These are phyloP conservation scores for Tricholoma hemisulphureum DNA, from an alignment of 768 basidiomycete genomes.

Conservation along the genomic window DNA sequence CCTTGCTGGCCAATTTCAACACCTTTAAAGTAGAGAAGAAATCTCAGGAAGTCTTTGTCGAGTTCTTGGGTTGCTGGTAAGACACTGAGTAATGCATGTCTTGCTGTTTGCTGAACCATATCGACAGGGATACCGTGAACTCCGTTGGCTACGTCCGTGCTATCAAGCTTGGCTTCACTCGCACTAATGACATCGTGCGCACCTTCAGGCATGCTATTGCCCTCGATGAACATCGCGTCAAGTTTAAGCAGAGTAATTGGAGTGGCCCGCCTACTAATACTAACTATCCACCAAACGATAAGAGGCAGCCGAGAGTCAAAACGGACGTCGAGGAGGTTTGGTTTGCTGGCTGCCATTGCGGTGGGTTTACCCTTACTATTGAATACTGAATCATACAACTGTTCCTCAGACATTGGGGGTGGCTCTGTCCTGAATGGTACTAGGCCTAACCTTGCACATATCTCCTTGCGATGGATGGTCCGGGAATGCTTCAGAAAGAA, in stretches of 20 bases:
- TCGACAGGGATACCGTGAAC: constrained; percentile 1
- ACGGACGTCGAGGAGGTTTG: background rate
- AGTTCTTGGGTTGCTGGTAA: constrained; percentile 3
- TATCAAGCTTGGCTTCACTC: background rate
- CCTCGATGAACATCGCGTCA: constrained; percentile 2
- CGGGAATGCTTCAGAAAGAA: constrained; percentile 43
- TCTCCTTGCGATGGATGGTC: constrained; percentile 59
- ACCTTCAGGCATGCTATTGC: constrained; percentile 3
- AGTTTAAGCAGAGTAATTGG: background rate
- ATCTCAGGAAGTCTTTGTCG: background rate
- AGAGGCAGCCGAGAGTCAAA: background rate
- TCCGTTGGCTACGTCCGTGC: constrained; percentile 25
- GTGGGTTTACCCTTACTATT: background rate
- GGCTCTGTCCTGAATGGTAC: constrained; percentile 37
- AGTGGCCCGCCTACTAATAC: constrained; percentile 9
- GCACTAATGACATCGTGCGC: background rate
- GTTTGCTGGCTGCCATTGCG: constrained; percentile 3
- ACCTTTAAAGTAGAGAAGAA: background rate
- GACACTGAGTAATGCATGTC: background rate
- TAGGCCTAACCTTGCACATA: constrained; percentile 47
- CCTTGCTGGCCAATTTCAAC: background rate
- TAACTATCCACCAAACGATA: constrained; percentile 11
- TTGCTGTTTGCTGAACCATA: background rate
- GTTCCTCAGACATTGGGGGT: constrained; percentile 40
- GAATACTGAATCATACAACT: background rate